Conservation (phyloP, 2,329 filamentous ascomycete genomes). For the Byssoonygena ceratinophila region DNA sequence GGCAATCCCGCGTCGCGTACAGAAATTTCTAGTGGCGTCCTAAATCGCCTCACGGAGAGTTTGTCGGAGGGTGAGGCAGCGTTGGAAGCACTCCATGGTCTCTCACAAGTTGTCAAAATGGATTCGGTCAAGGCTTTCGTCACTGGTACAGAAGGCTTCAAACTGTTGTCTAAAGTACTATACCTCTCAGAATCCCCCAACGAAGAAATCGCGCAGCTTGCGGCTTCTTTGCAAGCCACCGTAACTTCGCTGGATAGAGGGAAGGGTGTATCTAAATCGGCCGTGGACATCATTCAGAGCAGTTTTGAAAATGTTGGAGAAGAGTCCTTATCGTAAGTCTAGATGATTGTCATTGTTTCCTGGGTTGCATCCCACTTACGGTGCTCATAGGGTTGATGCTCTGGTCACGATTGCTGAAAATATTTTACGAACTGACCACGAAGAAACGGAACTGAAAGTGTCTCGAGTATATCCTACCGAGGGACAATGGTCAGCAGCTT, state of each 20-base stretch:
- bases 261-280: constrained; percentile 35
- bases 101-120: constrained; percentile 37
- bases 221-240: constrained; percentile 27
- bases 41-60: constrained; percentile 32
- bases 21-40: constrained; percentile 28
- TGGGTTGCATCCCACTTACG: constrained; percentile 21
- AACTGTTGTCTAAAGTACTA: constrained; percentile 43
- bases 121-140: constrained; percentile 37
- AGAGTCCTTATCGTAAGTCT: constrained; percentile 38
- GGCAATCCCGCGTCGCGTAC: constrained; percentile 29
- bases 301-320: constrained; percentile 39
- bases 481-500: constrained; percentile 54
- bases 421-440: constrained; percentile 25
- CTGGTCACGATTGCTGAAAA: constrained; percentile 46
- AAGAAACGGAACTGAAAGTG: constrained; percentile 8
- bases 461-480: constrained; percentile 52
- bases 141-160: constrained; percentile 37
- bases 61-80: constrained; percentile 32
- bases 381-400: constrained; percentile 42
- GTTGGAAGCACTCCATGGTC: constrained; percentile 33
- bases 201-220: constrained; percentile 40
- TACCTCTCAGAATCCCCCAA: constrained; percentile 44
- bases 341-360: neutral
- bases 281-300: constrained; percentile 44
- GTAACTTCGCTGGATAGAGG: constrained; percentile 31